Base-by-base conservation (phyloP, 2,329 filamentous ascomycete species). In the Amphichorda felina region DNA sequence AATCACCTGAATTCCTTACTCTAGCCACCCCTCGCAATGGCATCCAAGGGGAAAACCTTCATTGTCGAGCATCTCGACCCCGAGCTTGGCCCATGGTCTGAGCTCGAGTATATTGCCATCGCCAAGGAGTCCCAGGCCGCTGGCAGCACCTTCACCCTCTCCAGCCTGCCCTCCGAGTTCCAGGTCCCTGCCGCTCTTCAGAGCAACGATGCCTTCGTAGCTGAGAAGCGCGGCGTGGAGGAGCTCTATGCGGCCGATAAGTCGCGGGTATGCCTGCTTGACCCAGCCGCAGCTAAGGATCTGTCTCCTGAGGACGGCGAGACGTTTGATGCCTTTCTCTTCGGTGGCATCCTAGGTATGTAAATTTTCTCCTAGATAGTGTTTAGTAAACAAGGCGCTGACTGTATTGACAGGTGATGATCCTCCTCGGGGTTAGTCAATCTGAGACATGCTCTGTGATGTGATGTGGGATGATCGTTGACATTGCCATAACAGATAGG, bases 31-130 rank as follows among this genome's bases (percentile, higher is more conserved):
- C 10, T 10, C 21, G 21, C 21, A 24, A 37, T 33, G 30, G n/a
- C 22, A 4, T 18, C 53, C 29, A 45, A 43, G 14, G 55, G 56
- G 44, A 83, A 87, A 60, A 88, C 78, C 30, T 95, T 91, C 61
- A 83, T 96, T 50, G 88, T 96, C 48, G 89, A 96, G 66, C 89
- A 98, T 60, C 78, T 98, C 44, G 91, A 98, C 63, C 80, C 84
- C 28, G 91, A 98, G 60, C 72, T 98, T 21, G 91, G 93, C 24
- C 74, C 77, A 28, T 98, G 91, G 91, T 96, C 91, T 17, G 78
- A 85, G 43, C 74, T 96, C 36, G 91, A 98, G 64, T 98, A 98
- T 63, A 66, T 76, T 37, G 75, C 82, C 50, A 95, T 98, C 54
- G 86, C 86, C 35, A 66, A 72, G 41, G 91, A 98, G 65, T 86